Evolutionary conservation across 164 flowering plant genomes (phyloP), one percentile per base, ranked within the genome.

Genomic region (Warburgia ugandensis): DNA sequence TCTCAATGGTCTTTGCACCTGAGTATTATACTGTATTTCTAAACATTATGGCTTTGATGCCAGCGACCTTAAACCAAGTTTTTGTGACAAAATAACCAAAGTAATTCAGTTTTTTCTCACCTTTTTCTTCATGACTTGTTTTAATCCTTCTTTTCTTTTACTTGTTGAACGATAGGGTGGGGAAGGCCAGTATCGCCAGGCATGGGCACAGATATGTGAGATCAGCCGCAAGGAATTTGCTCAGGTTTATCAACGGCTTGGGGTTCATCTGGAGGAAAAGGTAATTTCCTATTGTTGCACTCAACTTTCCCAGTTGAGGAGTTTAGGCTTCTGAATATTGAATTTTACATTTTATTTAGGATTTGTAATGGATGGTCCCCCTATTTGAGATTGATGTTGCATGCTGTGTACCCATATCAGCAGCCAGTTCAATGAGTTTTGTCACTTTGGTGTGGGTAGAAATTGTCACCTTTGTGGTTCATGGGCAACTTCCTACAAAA

Each of bases 141-240:
- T 45, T 3, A 5, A 21, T 37, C 0, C 17, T 16, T 5, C 9
- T 10, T 8, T 38, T 52, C 25, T 9, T 45, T 19, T 17, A 42
- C 25, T 47, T 48, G 17, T 39, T 27, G 25, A 23, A 22, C 33
- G 26, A 6, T 66, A 94, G 99, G 75, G 89, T 60, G 97, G 97
- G 49, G 86, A 77, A 6, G 62, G 68, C 37, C 80, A 59, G 55
- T 88, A 82, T 61, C 74, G 84, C 13, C 66, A 58, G 52, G 95
- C 97, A 56, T 94, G 99, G 99, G 44, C 68, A 28, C 67, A 82
- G 46, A 89, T 94, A 19, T 94, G 99, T 77, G 96, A 89, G 35
- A 84, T 86, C 52, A 94, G 99, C 66, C 81, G 99, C 11, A 71
- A 28, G 53, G 97, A 83, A 60, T 94, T 76, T 73, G 52, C 77